phyloP scores from a whole-genome alignment of 495 filamentous ascomycete species.

The Xylaria palmicola region DNA sequence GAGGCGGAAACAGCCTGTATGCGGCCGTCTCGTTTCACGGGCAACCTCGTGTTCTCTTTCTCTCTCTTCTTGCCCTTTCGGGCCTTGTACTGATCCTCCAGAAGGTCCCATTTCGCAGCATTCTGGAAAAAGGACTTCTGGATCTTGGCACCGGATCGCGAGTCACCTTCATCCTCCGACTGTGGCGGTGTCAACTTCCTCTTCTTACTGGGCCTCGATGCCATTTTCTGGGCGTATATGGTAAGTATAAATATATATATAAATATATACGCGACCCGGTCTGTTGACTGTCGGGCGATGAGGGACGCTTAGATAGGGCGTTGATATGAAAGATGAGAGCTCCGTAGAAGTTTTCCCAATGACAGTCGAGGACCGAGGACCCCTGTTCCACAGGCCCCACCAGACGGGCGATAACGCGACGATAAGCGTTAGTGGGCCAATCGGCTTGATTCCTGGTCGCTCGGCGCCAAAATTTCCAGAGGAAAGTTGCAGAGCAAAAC shows the following conservation, averaged over 20 bases:
- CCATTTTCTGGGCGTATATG: constrained; percentile 24
- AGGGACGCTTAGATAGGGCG: background rate
- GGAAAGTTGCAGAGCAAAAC: constrained; percentile 29
- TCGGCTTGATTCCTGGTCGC: constrained; percentile 21
- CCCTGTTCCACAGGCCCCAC: constrained; percentile 10
- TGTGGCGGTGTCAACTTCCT: constrained; percentile 43
- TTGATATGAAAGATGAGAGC: background rate
- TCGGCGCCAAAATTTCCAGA: constrained; percentile 29
- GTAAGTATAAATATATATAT: background rate
- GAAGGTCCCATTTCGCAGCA: constrained; percentile 69
- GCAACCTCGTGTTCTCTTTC: constrained; percentile 71
- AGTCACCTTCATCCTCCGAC: constrained; percentile 30
- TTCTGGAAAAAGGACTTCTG: constrained; percentile 48
- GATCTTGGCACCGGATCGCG: constrained; percentile 29
- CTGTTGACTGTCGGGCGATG: background rate
- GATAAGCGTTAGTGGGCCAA: constrained; percentile 11
- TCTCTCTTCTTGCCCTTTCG: constrained; percentile 68
- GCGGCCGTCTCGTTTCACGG: constrained; percentile 74
- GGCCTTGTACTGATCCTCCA: constrained; percentile 89
- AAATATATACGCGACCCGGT: background rate
- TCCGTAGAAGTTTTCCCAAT: constrained; percentile 11
- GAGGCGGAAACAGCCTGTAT: constrained; percentile 57
- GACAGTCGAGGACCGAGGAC: background rate
- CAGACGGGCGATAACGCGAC: background rate
- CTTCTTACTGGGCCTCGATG: constrained; percentile 43